Conservation (phyloP, 257 asterid species). For the Leonotis leonurus region DNA sequence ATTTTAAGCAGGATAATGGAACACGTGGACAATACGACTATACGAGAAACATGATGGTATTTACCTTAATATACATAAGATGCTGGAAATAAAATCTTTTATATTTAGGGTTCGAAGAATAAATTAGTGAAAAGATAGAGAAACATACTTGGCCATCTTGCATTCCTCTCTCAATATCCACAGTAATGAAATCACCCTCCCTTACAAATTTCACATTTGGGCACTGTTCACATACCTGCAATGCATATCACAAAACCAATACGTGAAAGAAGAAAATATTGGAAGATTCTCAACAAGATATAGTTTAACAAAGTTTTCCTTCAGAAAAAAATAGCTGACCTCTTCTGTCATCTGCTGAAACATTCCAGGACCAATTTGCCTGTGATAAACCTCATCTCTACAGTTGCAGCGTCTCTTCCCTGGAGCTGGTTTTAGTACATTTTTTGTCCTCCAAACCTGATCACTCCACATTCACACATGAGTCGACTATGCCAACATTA, state of each 20-base stretch:
- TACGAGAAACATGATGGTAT: background rate
- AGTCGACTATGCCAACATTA: background rate
- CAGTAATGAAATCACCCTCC: constrained; percentile 85
- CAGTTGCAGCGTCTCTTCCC: constrained; percentile 98
- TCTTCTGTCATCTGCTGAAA: constrained; percentile 99
- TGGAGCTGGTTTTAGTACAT: constrained; percentile 80
- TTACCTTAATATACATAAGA: background rate
- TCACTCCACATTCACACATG: background rate
- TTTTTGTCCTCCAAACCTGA: constrained; percentile 98
- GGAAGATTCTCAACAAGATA: background rate
- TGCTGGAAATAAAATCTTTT: background rate
- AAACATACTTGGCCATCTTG: constrained; percentile 83
- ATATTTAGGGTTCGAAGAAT: too few species aligned
- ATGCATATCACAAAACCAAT: background rate
- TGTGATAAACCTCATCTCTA: constrained; percentile 95
- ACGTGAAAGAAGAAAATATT: background rate
- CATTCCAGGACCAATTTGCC: constrained; percentile 99
- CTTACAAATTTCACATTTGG: constrained; percentile 90
- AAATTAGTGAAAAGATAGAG: background rate
- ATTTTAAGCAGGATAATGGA: background rate
- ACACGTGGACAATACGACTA: background rate
- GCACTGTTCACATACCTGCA: constrained; percentile 94
- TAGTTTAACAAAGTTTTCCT: background rate
- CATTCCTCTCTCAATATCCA: constrained; percentile 98
- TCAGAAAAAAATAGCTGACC: constrained; percentile 29